Base-by-base conservation (phyloP, 805 yeast species). In the Saturnispora dispora region DNA sequence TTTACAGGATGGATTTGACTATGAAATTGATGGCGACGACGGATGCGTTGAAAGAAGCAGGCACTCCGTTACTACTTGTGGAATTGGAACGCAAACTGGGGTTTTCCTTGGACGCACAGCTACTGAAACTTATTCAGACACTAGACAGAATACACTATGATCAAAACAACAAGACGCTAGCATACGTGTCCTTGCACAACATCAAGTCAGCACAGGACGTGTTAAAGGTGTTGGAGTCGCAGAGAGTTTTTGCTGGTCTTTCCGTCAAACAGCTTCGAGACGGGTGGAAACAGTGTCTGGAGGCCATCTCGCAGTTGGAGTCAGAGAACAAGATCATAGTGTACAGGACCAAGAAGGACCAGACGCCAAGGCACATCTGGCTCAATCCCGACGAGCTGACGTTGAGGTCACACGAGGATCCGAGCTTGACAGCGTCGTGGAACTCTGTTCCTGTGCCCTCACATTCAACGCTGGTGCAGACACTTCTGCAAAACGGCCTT, bases 221-320 rank as follows among this genome's bases (percentile, higher is more conserved):
- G 55, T 64, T 93, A 52, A 75, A 79, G 52, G 84, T 82, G 58
- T 74, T 93, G 55, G 76, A 89, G 59, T 73, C 81, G 23, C 96
- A 89, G 68, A 82, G 85, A 2, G 87, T 96, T 1, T 90, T 88
- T 66, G 86, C 83, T 63, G 98, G 99, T 2, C 76, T 84, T 2
- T 72, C 89, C 0, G 96, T 91, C 28, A 87, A 85, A 59, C 76
- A 74, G 50, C 67, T 82, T 47, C 81, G 81, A 60, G 96, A 88
- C 62, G 99, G 99, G 23, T 93, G 99, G 99, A 78, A 86, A 48
- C 91, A 89, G 15, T 91, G 96, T 65, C 67, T 84, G 37, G 82
- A 79, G 5, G 84, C 93, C 0, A 81, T 93, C 25, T 81, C 82
- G 46, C 83, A 85, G 58, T 71, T 93, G 30, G 99, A 93, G 63